Percentiles rank a stretch among this genome's conserved stretches.
phyloP scores from a whole-genome alignment of 1,139 yeast genomes.

The Saccharomyces uvarum region DNA sequence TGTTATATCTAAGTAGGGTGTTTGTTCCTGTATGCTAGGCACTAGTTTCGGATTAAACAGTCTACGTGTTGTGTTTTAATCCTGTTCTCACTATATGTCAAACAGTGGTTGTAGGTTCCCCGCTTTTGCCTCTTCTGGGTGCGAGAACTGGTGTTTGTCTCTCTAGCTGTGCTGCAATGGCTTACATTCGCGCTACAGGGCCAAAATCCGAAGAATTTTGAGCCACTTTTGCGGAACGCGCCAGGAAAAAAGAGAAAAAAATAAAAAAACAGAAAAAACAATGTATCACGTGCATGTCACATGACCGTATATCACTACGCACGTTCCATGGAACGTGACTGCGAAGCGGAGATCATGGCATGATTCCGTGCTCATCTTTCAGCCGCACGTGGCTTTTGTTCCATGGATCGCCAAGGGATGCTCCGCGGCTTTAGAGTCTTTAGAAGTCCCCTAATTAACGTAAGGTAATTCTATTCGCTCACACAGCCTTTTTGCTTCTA shows the following conservation, averaged over 20 bases:
- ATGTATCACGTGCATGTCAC: neutral
- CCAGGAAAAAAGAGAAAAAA: neutral
- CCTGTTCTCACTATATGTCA: too few species aligned
- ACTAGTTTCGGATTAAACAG: too few species aligned
- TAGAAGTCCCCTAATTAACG: too few species aligned
- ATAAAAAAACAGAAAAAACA: too few species aligned
- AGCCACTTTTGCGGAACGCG: neutral
- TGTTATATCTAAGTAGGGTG: neutral
- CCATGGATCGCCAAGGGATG: neutral
- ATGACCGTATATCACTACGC: neutral
- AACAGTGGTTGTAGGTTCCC: neutral
- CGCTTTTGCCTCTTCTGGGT: neutral
- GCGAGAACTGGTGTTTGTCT: neutral
- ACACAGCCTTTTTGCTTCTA: too few species aligned
- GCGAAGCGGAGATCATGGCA: neutral
- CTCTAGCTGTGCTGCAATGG: neutral
- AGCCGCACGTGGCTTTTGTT: neutral
- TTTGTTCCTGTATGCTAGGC: neutral
- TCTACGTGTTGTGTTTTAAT: too few species aligned
- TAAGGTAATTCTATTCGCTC: too few species aligned
- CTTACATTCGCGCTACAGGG: neutral
- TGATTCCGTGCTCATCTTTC: neutral
- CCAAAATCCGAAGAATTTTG: conserved; percentile 1
- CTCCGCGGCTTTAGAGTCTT: too few species aligned
- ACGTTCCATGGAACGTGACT: neutral